Percentiles rank a stretch among this genome's conserved stretches.
Conservation (phyloP, 2,329 filamentous ascomycete species). For the Blastomyces gilchristii region DNA sequence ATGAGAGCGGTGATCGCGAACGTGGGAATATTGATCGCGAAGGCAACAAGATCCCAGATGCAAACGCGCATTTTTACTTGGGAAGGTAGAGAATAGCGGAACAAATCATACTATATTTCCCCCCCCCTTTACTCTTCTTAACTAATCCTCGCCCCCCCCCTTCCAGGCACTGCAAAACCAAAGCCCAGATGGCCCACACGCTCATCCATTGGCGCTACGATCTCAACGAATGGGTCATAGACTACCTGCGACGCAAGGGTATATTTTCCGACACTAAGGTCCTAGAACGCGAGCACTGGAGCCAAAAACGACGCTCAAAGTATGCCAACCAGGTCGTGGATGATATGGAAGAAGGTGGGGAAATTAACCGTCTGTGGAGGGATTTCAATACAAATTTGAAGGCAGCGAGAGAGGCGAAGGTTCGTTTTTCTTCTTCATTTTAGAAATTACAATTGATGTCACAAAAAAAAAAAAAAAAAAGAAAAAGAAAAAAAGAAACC, state of each 20-base stretch:
- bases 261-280: constrained; percentile 50
- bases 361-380: constrained; percentile 52
- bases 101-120: neutral
- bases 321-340: constrained; percentile 56
- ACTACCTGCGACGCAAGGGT: constrained; percentile 49
- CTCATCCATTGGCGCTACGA: constrained; percentile 67
- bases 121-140: neutral
- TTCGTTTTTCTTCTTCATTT: constrained; percentile 13
- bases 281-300: constrained; percentile 52
- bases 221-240: constrained; percentile 61
- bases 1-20: constrained; percentile 26
- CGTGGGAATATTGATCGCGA: constrained; percentile 36
- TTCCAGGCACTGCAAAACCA: constrained; percentile 46
- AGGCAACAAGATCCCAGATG: constrained; percentile 37
- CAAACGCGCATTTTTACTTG: constrained; percentile 41
- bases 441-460: no score
- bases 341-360: constrained; percentile 49
- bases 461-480: no score
- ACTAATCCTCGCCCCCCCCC: neutral
- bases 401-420: constrained; percentile 44
- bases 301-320: constrained; percentile 47
- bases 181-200: constrained; percentile 59
- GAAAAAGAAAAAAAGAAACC: no score
- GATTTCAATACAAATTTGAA: constrained; percentile 57
- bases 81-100: constrained; percentile 36